Evolutionary conservation across 2,329 filamentous ascomycete genomes (phyloP).

Genomic region (Clonostachys sp.): DNA sequence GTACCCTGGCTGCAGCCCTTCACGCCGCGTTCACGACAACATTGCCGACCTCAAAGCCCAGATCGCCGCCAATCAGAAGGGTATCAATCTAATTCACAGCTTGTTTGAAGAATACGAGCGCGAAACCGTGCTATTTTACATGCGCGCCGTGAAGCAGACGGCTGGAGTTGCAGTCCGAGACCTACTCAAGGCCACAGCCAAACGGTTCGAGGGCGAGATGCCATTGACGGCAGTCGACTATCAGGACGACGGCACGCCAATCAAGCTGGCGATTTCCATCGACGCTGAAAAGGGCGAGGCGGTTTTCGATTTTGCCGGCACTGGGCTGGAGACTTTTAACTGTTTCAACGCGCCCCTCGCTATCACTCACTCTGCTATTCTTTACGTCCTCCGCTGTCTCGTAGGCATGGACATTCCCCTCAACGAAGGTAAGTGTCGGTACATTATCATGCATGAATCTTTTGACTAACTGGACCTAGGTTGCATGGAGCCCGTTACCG

Average conservation of each 20-base stretch:
- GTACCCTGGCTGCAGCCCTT: slow-evolving; percentile 40
- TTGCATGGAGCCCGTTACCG: slow-evolving; percentile 71
- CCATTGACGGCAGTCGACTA: slow-evolving; percentile 19
- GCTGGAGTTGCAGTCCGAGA: slow-evolving; percentile 43
- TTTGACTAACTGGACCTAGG: not conserved
- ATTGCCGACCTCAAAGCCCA: slow-evolving; percentile 69
- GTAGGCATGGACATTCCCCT: slow-evolving; percentile 27
- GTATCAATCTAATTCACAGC: slow-evolving; percentile 22
- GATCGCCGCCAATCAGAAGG: not conserved
- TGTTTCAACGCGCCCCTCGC: slow-evolving; percentile 28
- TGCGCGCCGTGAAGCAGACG: slow-evolving; percentile 74
- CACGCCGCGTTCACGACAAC: slow-evolving; percentile 72
- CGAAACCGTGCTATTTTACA: slow-evolving; percentile 73
- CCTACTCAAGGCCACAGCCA: slow-evolving; percentile 63
- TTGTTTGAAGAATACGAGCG: slow-evolving; percentile 75
- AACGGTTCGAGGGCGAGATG: slow-evolving; percentile 37
- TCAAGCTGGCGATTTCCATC: slow-evolving; percentile 23
- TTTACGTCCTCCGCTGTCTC: slow-evolving; percentile 29
- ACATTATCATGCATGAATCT: not conserved
- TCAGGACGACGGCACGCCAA: slow-evolving; percentile 27
- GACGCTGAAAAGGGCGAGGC: slow-evolving; percentile 36
- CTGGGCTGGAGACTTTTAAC: slow-evolving; percentile 23
- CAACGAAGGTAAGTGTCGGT: slow-evolving; percentile 20
- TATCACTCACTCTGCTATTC: slow-evolving; percentile 29
- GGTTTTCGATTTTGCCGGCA: slow-evolving; percentile 27